Conservation (phyloP, 495 filamentous ascomycete genomes). For the Penicillium verhagenii region DNA sequence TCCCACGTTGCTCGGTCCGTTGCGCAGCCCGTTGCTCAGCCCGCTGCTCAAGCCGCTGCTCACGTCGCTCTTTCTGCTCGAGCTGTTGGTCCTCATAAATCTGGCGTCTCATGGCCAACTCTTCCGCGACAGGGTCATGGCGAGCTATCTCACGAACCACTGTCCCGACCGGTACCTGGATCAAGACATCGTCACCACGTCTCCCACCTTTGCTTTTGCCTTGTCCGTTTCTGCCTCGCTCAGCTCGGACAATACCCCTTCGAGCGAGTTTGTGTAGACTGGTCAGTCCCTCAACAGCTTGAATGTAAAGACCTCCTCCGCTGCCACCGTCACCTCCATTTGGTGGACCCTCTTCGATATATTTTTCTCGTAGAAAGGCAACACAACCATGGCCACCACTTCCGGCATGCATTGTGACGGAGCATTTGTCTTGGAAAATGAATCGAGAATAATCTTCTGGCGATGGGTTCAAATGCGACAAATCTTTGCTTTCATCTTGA, state of each 20-base stretch:
- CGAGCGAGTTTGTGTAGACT: slow-evolving; percentile 90
- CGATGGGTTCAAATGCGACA: slow-evolving; percentile 69
- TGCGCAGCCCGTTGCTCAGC: background rate
- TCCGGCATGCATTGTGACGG: slow-evolving; percentile 71
- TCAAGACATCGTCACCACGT: slow-evolving; percentile 80
- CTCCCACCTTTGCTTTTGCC: slow-evolving; percentile 78
- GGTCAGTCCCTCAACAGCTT: slow-evolving; percentile 85
- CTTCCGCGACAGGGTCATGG: slow-evolving; percentile 72
- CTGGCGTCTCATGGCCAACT: slow-evolving; percentile 39
- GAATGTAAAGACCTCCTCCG: slow-evolving; percentile 91
- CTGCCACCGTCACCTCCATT: slow-evolving; percentile 94
- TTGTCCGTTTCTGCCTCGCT: slow-evolving; percentile 78
- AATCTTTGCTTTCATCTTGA: slow-evolving; percentile 29
- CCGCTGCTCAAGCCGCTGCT: background rate
- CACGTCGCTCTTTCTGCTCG: slow-evolving; percentile 5
- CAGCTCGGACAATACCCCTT: slow-evolving; percentile 71
- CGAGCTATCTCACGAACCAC: slow-evolving; percentile 80
- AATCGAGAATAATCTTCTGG: slow-evolving; percentile 79
- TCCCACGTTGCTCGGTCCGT: slow-evolving; percentile 1
- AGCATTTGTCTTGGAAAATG: slow-evolving; percentile 83
- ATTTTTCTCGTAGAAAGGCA: slow-evolving; percentile 89
- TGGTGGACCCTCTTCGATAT: slow-evolving; percentile 80
- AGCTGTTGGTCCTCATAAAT: slow-evolving; percentile 13
- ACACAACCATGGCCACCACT: slow-evolving; percentile 87
- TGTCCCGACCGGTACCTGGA: slow-evolving; percentile 90